Conservation (phyloP, 2,329 filamentous ascomycete genomes). For the Pyricularia grisea region DNA sequence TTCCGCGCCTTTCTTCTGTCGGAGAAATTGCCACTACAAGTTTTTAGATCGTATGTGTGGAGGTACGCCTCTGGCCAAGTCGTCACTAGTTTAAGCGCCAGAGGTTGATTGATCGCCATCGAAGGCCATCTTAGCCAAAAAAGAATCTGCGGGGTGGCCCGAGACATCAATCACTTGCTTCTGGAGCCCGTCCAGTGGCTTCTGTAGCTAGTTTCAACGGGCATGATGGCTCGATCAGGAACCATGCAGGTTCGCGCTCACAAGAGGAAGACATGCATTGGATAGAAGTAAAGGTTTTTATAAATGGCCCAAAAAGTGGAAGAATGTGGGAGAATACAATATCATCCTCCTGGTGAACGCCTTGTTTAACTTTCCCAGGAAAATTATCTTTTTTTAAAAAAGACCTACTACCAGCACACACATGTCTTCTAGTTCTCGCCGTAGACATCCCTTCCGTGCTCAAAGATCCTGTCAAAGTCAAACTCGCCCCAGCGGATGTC, state of each 20-base stretch:
- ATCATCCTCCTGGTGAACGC: not conserved
- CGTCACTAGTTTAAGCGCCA: not conserved
- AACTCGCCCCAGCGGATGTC: conserved; percentile 46
- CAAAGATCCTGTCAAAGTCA: conserved; percentile 30
- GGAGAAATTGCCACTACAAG: not conserved
- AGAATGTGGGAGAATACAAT: not conserved
- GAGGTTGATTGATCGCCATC: not conserved
- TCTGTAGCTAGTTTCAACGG: not conserved
- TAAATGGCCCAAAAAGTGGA: not conserved
- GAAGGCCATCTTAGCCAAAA: not conserved
- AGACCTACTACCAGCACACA: too few species aligned
- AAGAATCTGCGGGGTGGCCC: not conserved
- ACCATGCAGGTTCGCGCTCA: not conserved
- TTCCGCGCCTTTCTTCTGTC: not conserved
- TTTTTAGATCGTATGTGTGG: not conserved
- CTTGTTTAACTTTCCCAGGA: not conserved
- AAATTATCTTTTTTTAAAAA: not conserved
- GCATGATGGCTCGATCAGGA: not conserved
- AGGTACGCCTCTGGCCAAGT: not conserved
- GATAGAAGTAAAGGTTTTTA: not conserved
- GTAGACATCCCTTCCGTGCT: conserved; percentile 12
- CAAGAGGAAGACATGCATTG: not conserved
- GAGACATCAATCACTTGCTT: not conserved
- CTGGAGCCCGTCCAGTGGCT: not conserved
- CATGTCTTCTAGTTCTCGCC: not conserved